A percentile compares a stretch with the other conserved stretches of the same genome.
Evolutionary conservation across 768 basidiomycete genomes (phyloP).

Genomic region (Lactifluus hygrophoroides): DNA sequence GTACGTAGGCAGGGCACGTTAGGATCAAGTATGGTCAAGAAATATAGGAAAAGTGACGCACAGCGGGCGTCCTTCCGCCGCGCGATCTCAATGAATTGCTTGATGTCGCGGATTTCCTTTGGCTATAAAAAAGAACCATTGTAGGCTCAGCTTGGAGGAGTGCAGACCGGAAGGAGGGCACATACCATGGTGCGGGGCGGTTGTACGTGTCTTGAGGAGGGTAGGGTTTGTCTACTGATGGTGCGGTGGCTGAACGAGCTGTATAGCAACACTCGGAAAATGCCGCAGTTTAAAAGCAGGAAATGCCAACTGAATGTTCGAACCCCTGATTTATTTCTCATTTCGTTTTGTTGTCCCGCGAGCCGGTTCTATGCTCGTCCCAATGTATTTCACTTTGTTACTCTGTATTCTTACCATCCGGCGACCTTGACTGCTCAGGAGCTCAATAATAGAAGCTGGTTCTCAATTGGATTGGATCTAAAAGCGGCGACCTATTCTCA

Average conservation of each 20-base stretch:
- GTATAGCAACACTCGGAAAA: conserved; percentile 9
- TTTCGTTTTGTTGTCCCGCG: no score
- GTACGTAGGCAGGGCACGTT: conserved; percentile 13
- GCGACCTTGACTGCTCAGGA: no score
- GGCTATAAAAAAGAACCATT: conserved; percentile 43
- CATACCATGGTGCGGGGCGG: conserved; percentile 4
- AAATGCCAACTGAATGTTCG: no score
- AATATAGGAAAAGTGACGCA: conserved; percentile 37
- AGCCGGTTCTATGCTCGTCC: no score
- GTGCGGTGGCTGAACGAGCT: conserved; percentile 9
- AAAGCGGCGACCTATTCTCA: no score
- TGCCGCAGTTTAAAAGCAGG: no score
- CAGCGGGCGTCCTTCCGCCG: conserved; percentile 95
- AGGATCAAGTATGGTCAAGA: neutral
- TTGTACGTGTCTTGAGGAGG: neutral
- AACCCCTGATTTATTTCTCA: no score
- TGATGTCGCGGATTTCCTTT: conserved; percentile 97
- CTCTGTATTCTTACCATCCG: no score
- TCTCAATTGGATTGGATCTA: neutral
- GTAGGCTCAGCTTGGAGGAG: neutral
- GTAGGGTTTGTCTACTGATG: neutral
- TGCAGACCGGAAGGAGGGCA: neutral
- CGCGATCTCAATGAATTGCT: conserved; percentile 95
- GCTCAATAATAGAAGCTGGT: no score
- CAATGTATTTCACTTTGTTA: no score